phyloP scores from a whole-genome alignment of 176 grass and related monocot species.

The Cymbopogon citratus region DNA sequence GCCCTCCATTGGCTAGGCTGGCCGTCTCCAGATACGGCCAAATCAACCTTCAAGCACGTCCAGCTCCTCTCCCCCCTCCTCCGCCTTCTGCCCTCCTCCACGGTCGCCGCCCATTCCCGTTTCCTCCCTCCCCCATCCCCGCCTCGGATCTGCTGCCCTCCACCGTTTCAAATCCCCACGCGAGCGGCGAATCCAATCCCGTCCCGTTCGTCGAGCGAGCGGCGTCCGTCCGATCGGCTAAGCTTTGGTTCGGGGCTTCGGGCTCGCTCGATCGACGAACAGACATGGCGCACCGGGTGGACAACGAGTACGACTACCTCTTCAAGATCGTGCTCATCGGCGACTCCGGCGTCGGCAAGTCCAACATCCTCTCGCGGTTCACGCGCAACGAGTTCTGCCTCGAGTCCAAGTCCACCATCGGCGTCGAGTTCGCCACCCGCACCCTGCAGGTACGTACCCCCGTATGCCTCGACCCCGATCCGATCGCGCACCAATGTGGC shows the following conservation, averaged over 20 bases:
- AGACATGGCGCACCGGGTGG: conserved; percentile 49
- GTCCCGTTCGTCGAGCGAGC: conserved; percentile 23
- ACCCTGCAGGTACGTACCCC: conserved; percentile 51
- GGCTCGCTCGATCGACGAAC: neutral
- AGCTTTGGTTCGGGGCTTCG: neutral
- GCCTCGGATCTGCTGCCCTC: conserved; percentile 16
- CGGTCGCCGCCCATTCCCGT: neutral
- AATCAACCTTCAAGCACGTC: conserved; percentile 25
- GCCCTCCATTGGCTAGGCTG: conserved; percentile 38
- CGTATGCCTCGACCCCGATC: neutral
- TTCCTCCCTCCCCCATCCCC: neutral
- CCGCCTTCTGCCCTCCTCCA: neutral
- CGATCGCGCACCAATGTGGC: neutral
- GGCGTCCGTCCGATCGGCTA: neutral
- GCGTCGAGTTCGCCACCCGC: conserved; percentile 59
- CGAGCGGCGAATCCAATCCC: neutral
- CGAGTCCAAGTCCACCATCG: conserved; percentile 89
- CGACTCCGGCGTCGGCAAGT: conserved; percentile 82
- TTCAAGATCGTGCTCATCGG: conserved; percentile 78
- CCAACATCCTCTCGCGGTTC: conserved; percentile 84
- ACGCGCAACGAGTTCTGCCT: conserved; percentile 88
- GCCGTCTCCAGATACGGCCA: neutral
- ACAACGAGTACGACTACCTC: conserved; percentile 56
- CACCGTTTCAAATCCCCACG: neutral
- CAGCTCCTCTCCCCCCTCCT: conserved; percentile 20